Percentiles rank a stretch among this genome's conserved stretches.
Conservation (phyloP, 129 eudicot species). For the Arctium minus region DNA sequence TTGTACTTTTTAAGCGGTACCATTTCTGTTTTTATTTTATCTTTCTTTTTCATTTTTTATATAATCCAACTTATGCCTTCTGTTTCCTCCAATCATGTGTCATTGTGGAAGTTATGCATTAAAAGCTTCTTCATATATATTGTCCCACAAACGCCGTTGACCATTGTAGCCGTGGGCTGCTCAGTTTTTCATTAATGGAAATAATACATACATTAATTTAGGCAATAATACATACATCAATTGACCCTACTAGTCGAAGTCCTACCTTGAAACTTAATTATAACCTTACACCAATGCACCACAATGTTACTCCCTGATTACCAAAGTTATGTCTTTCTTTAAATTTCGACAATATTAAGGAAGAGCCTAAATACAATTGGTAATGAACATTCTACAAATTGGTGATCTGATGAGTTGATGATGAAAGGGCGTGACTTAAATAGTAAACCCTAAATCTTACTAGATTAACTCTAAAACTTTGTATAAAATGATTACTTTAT, state of each 20-base stretch:
- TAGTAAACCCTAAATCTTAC: no score
- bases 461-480: neutral
- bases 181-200: neutral
- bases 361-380: neutral
- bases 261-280: neutral
- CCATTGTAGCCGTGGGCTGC: neutral
- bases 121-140: neutral
- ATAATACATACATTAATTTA: neutral
- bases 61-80: neutral
- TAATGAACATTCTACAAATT: neutral
- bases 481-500: neutral
- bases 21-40: neutral
- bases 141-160: neutral
- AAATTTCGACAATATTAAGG: neutral
- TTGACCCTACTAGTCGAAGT: neutral
- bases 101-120: neutral
- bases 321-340: neutral
- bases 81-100: neutral
- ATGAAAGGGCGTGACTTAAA: neutral
- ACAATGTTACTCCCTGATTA: neutral
- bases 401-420: neutral
- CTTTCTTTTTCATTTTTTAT: neutral
- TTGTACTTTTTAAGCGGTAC: neutral
- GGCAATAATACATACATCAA: neutral
- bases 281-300: neutral